These are phyloP conservation scores for Acidomyces sp. DNA, from an alignment of 495 filamentous ascomycete species.

Conservation along the genomic window DNA sequence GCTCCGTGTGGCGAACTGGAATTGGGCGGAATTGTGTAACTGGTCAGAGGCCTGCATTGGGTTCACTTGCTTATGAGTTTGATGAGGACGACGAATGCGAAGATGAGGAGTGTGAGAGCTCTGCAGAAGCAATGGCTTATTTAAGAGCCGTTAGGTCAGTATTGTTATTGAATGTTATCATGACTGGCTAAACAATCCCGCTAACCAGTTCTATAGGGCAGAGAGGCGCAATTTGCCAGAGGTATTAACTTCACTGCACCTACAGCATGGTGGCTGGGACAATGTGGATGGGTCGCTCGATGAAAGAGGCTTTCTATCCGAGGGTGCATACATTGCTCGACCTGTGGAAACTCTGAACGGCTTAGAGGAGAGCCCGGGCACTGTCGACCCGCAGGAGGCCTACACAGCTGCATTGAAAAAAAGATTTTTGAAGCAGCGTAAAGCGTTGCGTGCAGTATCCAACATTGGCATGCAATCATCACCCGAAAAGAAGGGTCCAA, in stretches of 20 bases:
- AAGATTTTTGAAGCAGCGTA: conserved; percentile 37
- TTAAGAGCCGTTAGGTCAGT: conserved; percentile 23
- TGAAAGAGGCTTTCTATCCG: conserved; percentile 47
- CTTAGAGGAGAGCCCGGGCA: not conserved
- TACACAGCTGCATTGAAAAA: conserved; percentile 13
- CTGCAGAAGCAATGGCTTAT: conserved; percentile 22
- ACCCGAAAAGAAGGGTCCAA: conserved; percentile 47
- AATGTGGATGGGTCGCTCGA: too few species aligned
- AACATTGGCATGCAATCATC: too few species aligned
- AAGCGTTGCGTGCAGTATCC: too few species aligned
- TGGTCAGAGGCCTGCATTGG: conserved; percentile 14
- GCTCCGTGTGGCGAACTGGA: too few species aligned
- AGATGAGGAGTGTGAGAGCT: conserved; percentile 20
- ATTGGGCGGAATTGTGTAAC: conserved; percentile 8
- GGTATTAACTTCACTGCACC: conserved; percentile 3
- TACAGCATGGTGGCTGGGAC: too few species aligned
- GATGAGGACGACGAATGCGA: conserved; percentile 18
- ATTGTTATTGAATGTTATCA: not conserved
- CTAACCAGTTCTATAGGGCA: not conserved
- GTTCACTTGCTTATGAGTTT: conserved; percentile 5
- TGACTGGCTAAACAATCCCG: not conserved
- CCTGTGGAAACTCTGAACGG: conserved; percentile 25
- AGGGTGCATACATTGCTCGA: conserved; percentile 56
- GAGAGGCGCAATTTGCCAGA: not conserved
- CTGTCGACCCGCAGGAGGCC: conserved; percentile 10